phyloP scores from a whole-genome alignment of 768 basidiomycete genomes.

The Saitozyma sp. region DNA sequence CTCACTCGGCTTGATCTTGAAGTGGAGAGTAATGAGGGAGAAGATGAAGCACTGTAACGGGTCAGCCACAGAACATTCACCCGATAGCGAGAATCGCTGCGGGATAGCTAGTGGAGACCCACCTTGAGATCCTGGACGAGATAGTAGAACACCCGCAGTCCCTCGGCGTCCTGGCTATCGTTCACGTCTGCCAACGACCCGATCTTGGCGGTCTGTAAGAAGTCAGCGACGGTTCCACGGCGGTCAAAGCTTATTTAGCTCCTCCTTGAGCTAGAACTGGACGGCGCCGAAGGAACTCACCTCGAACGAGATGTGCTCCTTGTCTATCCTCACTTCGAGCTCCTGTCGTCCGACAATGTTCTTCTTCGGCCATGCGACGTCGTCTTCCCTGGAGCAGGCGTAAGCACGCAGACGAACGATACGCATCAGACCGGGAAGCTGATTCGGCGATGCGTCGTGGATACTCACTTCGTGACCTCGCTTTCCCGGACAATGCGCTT shows the following conservation, averaged over 20 bases:
- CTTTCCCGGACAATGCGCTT: conserved; percentile 90
- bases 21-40: conserved; percentile 95
- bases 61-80: not conserved
- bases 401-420: conserved; percentile 2
- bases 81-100: not conserved
- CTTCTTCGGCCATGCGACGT: conserved; percentile 98
- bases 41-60: conserved; percentile 86
- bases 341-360: conserved; percentile 99
- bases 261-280: not conserved
- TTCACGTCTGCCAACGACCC: conserved; percentile 95
- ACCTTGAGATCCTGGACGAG: conserved; percentile 97
- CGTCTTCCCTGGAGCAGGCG: conserved; percentile 77
- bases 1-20: conserved; percentile 95
- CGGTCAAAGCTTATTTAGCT: not conserved
- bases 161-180: conserved; percentile 95
- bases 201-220: conserved; percentile 86
- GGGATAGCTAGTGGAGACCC: conserved; percentile 30
- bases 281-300: conserved; percentile 55
- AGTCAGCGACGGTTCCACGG: conserved; percentile 9
- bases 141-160: conserved; percentile 96
- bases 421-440: not conserved
- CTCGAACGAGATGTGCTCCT: conserved; percentile 96
- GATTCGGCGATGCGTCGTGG: too few species aligned
- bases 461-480: conserved; percentile 84
- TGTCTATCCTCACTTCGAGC: conserved; percentile 89